A percentile compares a stretch with the other conserved stretches of the same genome.
Conservation (phyloP, 495 filamentous ascomycete genomes). For the Choiromyces venosus region DNA sequence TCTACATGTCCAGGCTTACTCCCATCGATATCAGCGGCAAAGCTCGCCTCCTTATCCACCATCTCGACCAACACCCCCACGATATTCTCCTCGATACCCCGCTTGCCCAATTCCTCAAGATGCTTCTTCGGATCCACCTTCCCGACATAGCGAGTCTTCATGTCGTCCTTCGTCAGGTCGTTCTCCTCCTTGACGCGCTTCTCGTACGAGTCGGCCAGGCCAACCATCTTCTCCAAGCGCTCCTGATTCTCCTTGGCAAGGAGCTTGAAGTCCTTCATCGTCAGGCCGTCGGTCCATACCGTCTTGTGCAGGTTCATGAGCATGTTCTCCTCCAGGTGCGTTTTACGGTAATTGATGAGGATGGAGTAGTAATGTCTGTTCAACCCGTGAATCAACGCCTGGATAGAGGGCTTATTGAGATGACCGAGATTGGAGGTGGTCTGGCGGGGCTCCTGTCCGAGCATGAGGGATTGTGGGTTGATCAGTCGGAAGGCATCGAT, state of each 20-base stretch:
- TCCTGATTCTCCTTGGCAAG: conserved; percentile 80
- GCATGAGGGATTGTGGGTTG: conserved; percentile 96
- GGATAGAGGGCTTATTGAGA: conserved; percentile 97
- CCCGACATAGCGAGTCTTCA: conserved; percentile 98
- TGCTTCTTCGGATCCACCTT: conserved; percentile 99
- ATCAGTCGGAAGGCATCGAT: conserved; percentile 99
- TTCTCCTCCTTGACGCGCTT: conserved; percentile 98
- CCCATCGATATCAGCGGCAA: conserved; percentile 35
- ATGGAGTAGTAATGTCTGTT: conserved; percentile 99
- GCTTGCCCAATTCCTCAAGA: conserved; percentile 89
- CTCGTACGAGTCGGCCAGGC: conserved; percentile 90
- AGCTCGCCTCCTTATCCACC: conserved; percentile 94
- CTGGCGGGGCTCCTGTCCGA: conserved; percentile 96
- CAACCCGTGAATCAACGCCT: conserved; percentile 96
- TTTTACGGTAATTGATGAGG: conserved; percentile 95
- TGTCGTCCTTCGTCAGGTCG: conserved; percentile 89
- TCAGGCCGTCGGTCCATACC: conserved; percentile 93
- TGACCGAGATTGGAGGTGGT: conserved; percentile 97
- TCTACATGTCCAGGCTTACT: conserved; percentile 29
- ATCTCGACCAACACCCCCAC: conserved; percentile 93
- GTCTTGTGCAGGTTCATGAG: conserved; percentile 99
- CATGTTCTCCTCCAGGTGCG: conserved; percentile 97
- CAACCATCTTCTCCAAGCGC: conserved; percentile 77
- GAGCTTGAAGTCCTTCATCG: conserved; percentile 91
- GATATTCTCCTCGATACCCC: conserved; percentile 97